Conservation (phyloP, 1,284 basidiomycete genomes). For the Puccinia brachypodii region DNA sequence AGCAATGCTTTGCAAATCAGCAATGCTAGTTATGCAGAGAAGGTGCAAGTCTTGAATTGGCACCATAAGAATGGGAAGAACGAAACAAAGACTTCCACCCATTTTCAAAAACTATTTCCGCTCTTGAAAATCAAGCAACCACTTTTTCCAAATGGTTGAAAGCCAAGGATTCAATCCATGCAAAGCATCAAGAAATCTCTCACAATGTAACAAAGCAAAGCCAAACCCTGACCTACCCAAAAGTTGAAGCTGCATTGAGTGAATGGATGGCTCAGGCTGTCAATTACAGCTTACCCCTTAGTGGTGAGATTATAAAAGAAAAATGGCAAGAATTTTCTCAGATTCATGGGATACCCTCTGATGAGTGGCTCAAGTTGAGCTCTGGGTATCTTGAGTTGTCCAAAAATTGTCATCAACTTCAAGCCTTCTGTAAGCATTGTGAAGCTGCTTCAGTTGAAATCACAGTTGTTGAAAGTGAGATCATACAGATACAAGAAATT, state of each 20-base stretch:
- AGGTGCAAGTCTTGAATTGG: conserved; percentile 25
- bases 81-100: not conserved
- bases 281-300: not conserved
- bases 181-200: not conserved
- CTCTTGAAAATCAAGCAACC: conserved; percentile 28
- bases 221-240: not conserved
- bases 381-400: conserved; percentile 7
- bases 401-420: conserved; percentile 7
- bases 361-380: not conserved
- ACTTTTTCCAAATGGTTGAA: conserved; percentile 19
- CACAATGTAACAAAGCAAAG: not conserved
- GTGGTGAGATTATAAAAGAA: not conserved
- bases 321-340: conserved; percentile 36
- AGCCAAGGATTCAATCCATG: conserved; percentile 7
- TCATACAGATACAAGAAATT: not conserved
- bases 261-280: conserved; percentile 10
- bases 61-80: conserved; percentile 23
- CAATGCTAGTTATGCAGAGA: not conserved
- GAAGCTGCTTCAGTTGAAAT: not conserved
- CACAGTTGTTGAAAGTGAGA: not conserved
- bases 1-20: too few relatives aligned
- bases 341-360: not conserved
- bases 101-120: conserved; percentile 2
- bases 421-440: not conserved
- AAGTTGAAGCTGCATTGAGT: not conserved